Conservation (phyloP, 306 rosid genomes). For the Pueraria montana region DNA sequence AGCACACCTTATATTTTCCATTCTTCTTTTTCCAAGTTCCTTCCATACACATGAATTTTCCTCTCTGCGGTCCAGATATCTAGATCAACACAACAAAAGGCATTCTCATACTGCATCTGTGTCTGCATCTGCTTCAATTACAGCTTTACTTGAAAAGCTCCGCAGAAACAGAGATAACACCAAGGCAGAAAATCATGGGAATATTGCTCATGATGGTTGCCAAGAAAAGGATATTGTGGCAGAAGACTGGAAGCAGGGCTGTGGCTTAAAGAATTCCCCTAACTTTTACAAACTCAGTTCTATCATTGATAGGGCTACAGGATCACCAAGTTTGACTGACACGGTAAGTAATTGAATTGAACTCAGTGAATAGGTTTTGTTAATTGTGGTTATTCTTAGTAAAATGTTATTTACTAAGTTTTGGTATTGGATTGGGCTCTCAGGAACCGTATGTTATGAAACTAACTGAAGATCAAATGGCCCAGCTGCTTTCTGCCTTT, state of each 20-base stretch:
- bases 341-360: slow-evolving; percentile 56
- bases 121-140: slow-evolving; percentile 85
- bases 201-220: slow-evolving; percentile 53
- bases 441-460: slow-evolving; percentile 88
- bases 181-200: slow-evolving; percentile 59
- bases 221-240: slow-evolving; percentile 61
- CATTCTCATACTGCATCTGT: slow-evolving; percentile 74
- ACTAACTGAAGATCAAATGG: slow-evolving; percentile 90
- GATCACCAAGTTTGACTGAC: slow-evolving; percentile 64
- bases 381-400: slow-evolving; percentile 18
- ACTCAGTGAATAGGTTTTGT: slow-evolving; percentile 5
- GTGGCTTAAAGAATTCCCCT: slow-evolving; percentile 70
- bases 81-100: slow-evolving; percentile 69
- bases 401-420: slow-evolving; percentile 30
- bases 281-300: slow-evolving; percentile 75
- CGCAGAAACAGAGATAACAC: slow-evolving; percentile 74
- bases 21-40: slow-evolving; percentile 81
- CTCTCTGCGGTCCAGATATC: slow-evolving; percentile 63
- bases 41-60: slow-evolving; percentile 64
- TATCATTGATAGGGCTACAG: slow-evolving; percentile 75
- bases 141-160: slow-evolving; percentile 94
- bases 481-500: slow-evolving; percentile 86
- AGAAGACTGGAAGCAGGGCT: slow-evolving; percentile 78
- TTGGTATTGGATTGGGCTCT: slow-evolving; percentile 48
- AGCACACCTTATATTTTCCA: slow-evolving; percentile 91